Evolutionary conservation across 2,329 filamentous ascomycete species (phyloP), one percentile per base, ranked within the genome.

Genomic region (Cladosporium halotolerans): DNA sequence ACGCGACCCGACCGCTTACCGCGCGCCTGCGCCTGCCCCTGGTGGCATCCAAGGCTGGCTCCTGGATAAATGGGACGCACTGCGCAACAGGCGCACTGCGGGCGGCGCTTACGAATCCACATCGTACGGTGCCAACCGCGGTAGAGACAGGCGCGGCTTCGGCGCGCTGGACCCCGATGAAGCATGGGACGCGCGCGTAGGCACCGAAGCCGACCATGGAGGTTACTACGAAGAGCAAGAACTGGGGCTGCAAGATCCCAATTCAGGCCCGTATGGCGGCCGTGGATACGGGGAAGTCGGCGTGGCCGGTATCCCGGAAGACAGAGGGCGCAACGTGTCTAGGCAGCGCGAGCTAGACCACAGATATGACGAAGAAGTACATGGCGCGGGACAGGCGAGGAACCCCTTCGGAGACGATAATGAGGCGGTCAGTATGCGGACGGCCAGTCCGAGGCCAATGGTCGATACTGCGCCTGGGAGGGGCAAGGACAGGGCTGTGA

Each of bases 101-200:
- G 88, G 86, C 59, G 66, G 66, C 14, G 64, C 63, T 18, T 69
- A 73, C 46, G 72, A 73, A 52, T 66, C 69, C 31, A 64, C 66
- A 13, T 58, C 60, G 34, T 62, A 63, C 54, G 62, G 63, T 39
- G 74, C 52, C 16, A 56, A 57, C 28, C 56, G 56, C 16, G 55
- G 57, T 18, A 49, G 54, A 40, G 19, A 48, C 53, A 39, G 45
- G 33, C 9, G 49, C 51, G 82, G 82, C 18, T 84, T 86, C 67
- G 82, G 84, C 1, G 76, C 83, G 3, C 78, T 89, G 43, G 89
- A 93, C 64, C 87, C 87, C 1, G 89, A 95, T 66, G 88, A 91
- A 65, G 88, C 88, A 2, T 95, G 89, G 89, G 88, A 93, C 72
- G 73, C 87, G 58, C 77, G 87, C 55, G 88, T 95, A 4, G 87